A percentile compares a stretch with the other conserved stretches of the same genome.
These are phyloP conservation scores for Fusarium pininemorale DNA, from an alignment of 2,329 filamentous ascomycete species.

Conservation along the genomic window DNA sequence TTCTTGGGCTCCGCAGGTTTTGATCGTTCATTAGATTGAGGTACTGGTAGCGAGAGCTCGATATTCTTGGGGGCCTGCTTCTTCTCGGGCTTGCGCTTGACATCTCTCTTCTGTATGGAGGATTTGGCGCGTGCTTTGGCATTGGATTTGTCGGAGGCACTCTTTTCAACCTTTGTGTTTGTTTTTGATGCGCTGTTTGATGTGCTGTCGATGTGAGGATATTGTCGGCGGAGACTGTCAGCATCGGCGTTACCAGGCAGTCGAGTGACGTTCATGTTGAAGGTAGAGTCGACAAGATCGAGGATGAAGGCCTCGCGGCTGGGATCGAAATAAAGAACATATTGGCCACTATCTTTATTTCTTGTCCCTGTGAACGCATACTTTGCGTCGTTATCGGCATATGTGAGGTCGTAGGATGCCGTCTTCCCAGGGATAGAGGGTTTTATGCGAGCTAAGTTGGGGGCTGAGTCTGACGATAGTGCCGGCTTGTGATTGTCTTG, in stretches of 20 bases:
- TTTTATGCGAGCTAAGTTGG: slow-evolving; percentile 61
- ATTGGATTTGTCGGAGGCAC: slow-evolving; percentile 34
- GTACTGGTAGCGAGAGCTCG: slow-evolving; percentile 49
- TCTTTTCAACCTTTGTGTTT: slow-evolving; percentile 14
- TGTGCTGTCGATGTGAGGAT: slow-evolving; percentile 67
- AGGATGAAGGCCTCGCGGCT: slow-evolving; percentile 79
- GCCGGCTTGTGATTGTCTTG: slow-evolving; percentile 71
- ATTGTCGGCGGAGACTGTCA: slow-evolving; percentile 70
- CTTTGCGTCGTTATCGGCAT: slow-evolving; percentile 63
- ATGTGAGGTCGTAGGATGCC: slow-evolving; percentile 64
- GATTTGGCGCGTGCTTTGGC: slow-evolving; percentile 40
- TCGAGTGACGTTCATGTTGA: slow-evolving; percentile 85
- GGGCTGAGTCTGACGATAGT: slow-evolving; percentile 59
- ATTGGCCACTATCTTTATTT: slow-evolving; percentile 64
- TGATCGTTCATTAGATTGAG: slow-evolving; percentile 33
- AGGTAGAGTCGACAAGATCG: slow-evolving; percentile 81
- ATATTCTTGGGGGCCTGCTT: slow-evolving; percentile 49
- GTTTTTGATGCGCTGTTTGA: slow-evolving; percentile 27
- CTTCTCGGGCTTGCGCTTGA: slow-evolving; percentile 46
- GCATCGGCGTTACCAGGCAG: slow-evolving; percentile 72
- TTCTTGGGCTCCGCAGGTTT: slow-evolving; percentile 41
- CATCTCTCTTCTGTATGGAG: slow-evolving; percentile 42
- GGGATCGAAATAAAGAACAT: slow-evolving; percentile 80
- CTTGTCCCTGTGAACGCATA: slow-evolving; percentile 70
- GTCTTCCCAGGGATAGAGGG: slow-evolving; percentile 59